phyloP scores from a whole-genome alignment of 441 rosid genomes.

The Arabidopsis hybrid region DNA sequence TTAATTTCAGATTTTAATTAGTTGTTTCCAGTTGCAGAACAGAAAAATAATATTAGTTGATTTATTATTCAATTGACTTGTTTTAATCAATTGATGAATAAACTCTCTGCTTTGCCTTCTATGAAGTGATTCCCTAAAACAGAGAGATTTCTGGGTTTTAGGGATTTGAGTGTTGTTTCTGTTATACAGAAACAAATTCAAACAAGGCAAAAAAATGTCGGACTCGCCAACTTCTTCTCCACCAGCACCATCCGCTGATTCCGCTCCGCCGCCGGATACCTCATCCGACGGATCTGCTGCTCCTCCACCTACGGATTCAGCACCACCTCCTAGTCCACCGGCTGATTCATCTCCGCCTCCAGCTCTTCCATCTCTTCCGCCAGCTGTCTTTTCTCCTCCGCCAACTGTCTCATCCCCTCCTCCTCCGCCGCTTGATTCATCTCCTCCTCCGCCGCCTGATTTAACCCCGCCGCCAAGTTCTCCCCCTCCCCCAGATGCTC shows the following conservation, averaged over 20 bases:
- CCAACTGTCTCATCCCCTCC: too few species aligned
- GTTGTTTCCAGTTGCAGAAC: slow-evolving; percentile 27
- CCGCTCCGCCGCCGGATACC: slow-evolving; percentile 31
- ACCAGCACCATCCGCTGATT: slow-evolving; percentile 30
- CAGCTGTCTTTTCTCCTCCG: too few species aligned
- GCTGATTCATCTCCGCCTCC: slow-evolving; percentile 18
- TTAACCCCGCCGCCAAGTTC: slow-evolving; percentile 9
- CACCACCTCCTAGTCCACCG: slow-evolving; percentile 35
- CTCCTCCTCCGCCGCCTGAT: slow-evolving; percentile 36
- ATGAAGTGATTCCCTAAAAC: neutral
- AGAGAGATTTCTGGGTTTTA: neutral
- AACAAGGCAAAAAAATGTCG: slow-evolving; percentile 37
- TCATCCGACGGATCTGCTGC: neutral
- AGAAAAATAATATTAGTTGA: neutral
- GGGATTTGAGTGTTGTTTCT: neutral
- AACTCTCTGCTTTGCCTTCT: slow-evolving; percentile 1
- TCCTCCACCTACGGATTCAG: slow-evolving; percentile 35
- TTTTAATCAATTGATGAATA: neutral
- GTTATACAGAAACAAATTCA: neutral
- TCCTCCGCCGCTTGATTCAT: slow-evolving; percentile 21
- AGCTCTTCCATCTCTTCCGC: neutral
- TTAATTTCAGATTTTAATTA: slow-evolving; percentile 4
- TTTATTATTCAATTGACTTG: slow-evolving; percentile 13
- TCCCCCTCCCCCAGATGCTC: neutral
- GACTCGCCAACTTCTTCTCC: slow-evolving; percentile 50